A percentile compares a stretch with the other conserved stretches of the same genome.
Conservation (phyloP, 2,329 filamentous ascomycete genomes). For the Simplicillium aogashimaense region DNA sequence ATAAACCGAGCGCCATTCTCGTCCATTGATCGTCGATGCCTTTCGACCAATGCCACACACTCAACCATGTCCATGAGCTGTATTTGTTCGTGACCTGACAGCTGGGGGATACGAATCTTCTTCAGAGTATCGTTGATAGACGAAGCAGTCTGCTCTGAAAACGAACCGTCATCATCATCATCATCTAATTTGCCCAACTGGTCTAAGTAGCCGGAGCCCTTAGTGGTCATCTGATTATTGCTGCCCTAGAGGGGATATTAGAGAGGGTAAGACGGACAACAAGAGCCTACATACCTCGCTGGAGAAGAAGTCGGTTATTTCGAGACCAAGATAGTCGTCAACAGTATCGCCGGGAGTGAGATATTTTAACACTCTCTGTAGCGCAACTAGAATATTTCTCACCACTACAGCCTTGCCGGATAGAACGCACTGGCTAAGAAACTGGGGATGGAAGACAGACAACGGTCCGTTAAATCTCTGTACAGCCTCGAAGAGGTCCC, state of each 20-base stretch:
- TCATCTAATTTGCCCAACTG: conserved; percentile 10
- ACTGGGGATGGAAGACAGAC: conserved; percentile 86
- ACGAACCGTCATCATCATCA: conserved; percentile 49
- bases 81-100: conserved; percentile 80
- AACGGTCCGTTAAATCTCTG: conserved; percentile 78
- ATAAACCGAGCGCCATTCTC: conserved; percentile 83
- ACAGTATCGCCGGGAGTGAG: conserved; percentile 72
- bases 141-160: conserved; percentile 62
- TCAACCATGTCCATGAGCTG: conserved; percentile 76
- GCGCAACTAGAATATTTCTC: conserved; percentile 58
- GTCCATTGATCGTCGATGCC: conserved; percentile 80
- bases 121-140: conserved; percentile 70
- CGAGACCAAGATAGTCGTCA: conserved; percentile 64
- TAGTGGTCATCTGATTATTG: too few relatives aligned
- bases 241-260: too few relatives aligned
- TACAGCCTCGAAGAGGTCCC: conserved; percentile 73
- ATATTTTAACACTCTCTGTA: conserved; percentile 73
- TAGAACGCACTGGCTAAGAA: conserved; percentile 77
- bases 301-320: conserved; percentile 48
- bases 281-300: too few relatives aligned
- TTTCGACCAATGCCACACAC: conserved; percentile 74
- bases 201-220: too few relatives aligned
- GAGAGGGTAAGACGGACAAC: too few relatives aligned
- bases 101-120: conserved; percentile 62
- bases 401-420: conserved; percentile 66